A percentile compares a stretch with the other conserved stretches of the same genome.
Evolutionary conservation across 176 grass and related monocot genomes (phyloP).

Genomic region (Carex pumila): DNA sequence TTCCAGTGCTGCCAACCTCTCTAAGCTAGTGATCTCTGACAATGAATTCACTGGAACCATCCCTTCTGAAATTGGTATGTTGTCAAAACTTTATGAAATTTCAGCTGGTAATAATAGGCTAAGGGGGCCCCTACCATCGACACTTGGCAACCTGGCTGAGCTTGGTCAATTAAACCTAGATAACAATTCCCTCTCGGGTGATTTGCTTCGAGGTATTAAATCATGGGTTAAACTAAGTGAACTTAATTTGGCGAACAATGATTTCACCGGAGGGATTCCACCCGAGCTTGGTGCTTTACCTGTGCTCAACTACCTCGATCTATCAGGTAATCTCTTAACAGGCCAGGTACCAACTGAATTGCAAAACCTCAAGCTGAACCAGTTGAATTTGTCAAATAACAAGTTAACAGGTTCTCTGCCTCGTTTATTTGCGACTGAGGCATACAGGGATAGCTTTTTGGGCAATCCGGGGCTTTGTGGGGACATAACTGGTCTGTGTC

Average conservation of each 20-base stretch:
- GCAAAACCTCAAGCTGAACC: constrained; percentile 80
- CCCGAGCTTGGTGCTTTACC: constrained; percentile 69
- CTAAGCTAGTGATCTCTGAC: constrained; percentile 57
- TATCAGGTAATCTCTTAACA: constrained; percentile 51
- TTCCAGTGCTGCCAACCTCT: constrained; percentile 65
- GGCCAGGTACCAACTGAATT: constrained; percentile 59
- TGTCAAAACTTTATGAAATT: constrained; percentile 57
- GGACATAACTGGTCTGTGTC: constrained; percentile 29
- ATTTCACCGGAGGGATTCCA: constrained; percentile 53
- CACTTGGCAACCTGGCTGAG: constrained; percentile 41
- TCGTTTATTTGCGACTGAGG: constrained; percentile 35
- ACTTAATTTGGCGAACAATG: constrained; percentile 65
- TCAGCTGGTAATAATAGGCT: constrained; percentile 67
- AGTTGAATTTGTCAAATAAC: constrained; percentile 77
- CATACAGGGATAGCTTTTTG: constrained; percentile 56
- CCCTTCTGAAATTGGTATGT: constrained; percentile 61
- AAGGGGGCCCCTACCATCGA: constrained; percentile 47
- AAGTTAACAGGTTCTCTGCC: constrained; percentile 61
- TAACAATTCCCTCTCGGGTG: constrained; percentile 66
- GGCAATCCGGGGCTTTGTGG: constrained; percentile 63
- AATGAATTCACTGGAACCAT: constrained; percentile 56
- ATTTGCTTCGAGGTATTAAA: constrained; percentile 52
- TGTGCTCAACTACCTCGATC: constrained; percentile 90
- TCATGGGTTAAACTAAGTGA: constrained; percentile 74
- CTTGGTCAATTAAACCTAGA: constrained; percentile 62